Conservation (phyloP, 176 grass and related monocot species). For the Carex kokanica region DNA sequence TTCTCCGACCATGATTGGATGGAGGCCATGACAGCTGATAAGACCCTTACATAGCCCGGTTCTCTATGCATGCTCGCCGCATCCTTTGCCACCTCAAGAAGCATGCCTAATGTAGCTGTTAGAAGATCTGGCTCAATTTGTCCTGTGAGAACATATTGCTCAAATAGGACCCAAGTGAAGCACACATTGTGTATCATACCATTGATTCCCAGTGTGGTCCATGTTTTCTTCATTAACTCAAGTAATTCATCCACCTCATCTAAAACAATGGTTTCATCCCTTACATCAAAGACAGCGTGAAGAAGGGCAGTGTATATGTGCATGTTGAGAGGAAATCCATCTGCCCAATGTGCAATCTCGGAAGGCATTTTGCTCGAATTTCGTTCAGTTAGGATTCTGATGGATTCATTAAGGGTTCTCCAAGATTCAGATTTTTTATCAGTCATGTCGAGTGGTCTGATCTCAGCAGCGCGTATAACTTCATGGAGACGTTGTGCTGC, state of each 20-base stretch:
- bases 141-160: constrained; percentile 49
- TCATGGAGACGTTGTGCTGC: constrained; percentile 33
- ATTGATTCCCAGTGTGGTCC: constrained; percentile 49
- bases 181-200: constrained; percentile 52
- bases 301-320: constrained; percentile 62
- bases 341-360: constrained; percentile 51
- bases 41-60: constrained; percentile 41
- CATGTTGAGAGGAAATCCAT: constrained; percentile 68
- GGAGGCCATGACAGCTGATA: constrained; percentile 38
- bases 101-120: constrained; percentile 46
- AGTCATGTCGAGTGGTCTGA: constrained; percentile 31
- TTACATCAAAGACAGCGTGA: constrained; percentile 44
- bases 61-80: constrained; percentile 30
- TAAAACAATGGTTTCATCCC: constrained; percentile 54
- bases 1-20: constrained; percentile 53
- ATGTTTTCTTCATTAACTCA: constrained; percentile 60
- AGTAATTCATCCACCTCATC: constrained; percentile 73
- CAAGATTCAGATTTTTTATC: constrained; percentile 46
- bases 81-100: constrained; percentile 39
- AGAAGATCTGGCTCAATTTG: constrained; percentile 46
- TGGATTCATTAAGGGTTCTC: constrained; percentile 32
- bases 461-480: background rate
- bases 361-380: constrained; percentile 25
- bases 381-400: constrained; percentile 36
- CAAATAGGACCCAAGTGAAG: constrained; percentile 67